Evolutionary conservation across 176 grass and related monocot genomes (phyloP).

Genomic region (Musa itinerans): DNA sequence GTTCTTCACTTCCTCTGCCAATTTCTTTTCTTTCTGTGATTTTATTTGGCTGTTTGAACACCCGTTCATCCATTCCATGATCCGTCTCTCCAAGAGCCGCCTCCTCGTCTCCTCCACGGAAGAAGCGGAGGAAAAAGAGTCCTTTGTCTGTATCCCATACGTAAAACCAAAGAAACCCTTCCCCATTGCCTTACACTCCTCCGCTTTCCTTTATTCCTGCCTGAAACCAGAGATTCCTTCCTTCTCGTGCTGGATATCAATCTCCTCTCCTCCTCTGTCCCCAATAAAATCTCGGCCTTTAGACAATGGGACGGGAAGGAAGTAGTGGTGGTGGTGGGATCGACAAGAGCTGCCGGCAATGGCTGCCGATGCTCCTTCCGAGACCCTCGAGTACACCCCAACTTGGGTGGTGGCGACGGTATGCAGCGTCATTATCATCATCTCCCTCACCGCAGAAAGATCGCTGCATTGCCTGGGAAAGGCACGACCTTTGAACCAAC

Average conservation of each 20-base stretch:
- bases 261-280: neutral
- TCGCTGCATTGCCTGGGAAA: conserved; percentile 81
- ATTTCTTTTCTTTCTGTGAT: too few species aligned
- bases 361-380: neutral
- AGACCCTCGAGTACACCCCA: conserved; percentile 39
- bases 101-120: neutral
- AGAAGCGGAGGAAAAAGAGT: neutral
- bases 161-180: neutral
- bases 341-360: conserved; percentile 6
- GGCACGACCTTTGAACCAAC: conserved; percentile 20
- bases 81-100: too few species aligned
- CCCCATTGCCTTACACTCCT: conserved; percentile 3
- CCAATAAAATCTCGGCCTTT: neutral
- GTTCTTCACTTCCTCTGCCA: too few species aligned
- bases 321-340: conserved; percentile 13
- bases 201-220: conserved; percentile 10
- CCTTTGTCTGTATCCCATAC: neutral
- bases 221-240: neutral
- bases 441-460: conserved; percentile 64
- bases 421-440: conserved; percentile 54
- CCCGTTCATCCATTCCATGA: too few species aligned
- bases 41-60: too few species aligned
- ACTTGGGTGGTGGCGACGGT: conserved; percentile 70
- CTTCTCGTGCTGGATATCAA: neutral
- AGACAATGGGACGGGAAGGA: neutral